phyloP scores from a whole-genome alignment of 225 moss, liverwort and hornwort species.

The Pleurozium schreberi region DNA sequence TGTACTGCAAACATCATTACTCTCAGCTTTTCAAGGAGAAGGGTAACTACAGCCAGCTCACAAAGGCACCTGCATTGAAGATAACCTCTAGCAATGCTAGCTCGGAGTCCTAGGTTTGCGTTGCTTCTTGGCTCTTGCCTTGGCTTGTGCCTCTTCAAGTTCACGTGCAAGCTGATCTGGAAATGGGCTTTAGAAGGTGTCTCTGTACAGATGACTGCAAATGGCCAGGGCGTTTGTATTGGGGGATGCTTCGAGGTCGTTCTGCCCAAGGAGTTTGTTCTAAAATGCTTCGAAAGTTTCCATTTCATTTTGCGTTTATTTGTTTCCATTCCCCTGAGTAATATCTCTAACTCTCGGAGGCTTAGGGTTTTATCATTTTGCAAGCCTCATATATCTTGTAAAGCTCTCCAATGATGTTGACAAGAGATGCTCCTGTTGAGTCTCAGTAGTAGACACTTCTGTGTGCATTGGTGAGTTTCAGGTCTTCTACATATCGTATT shows the following conservation, averaged over 20 bases:
- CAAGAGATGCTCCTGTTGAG: constrained; percentile 30
- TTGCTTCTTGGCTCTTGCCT: constrained; percentile 9
- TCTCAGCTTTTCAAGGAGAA: constrained; percentile 99
- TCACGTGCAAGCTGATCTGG: constrained; percentile 34
- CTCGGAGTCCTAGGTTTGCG: constrained; percentile 30
- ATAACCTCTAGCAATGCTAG: constrained; percentile 28
- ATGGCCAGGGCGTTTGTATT: constrained; percentile 23
- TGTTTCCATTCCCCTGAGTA: constrained; percentile 15
- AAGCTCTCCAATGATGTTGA: constrained; percentile 31
- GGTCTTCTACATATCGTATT: constrained; percentile 12
- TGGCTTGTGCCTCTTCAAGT: constrained; percentile 21
- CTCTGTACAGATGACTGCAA: constrained; percentile 38
- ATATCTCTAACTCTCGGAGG: constrained; percentile 17
- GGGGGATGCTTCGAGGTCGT: constrained; percentile 19
- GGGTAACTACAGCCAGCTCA: constrained; percentile 95
- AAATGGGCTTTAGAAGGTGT: constrained; percentile 23
- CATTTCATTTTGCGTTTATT: constrained; percentile 21
- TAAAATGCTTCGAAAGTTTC: constrained; percentile 22
- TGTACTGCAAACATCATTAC: constrained; percentile 98
- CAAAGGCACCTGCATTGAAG: constrained; percentile 80
- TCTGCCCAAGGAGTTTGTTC: constrained; percentile 23
- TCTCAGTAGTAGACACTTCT: constrained; percentile 17
- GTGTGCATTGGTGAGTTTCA: constrained; percentile 24
- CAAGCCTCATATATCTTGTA: constrained; percentile 28
- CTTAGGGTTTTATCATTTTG: constrained; percentile 28